A percentile compares a stretch with the other conserved stretches of the same genome.
Evolutionary conservation across 176 grass and related monocot genomes (phyloP).

Genomic region (Cymbopogon citratus): DNA sequence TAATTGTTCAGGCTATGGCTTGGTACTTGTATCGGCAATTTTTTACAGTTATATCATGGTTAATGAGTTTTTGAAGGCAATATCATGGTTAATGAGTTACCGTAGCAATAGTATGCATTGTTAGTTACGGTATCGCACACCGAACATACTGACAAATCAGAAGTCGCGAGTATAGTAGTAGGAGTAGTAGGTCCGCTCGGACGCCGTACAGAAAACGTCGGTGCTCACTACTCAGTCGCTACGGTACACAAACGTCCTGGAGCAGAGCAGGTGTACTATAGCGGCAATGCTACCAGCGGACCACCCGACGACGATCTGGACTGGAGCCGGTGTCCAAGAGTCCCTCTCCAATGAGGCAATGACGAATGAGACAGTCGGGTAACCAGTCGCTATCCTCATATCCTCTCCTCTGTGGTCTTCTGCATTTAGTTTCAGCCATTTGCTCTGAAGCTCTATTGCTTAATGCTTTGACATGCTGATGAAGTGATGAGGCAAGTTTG

Average conservation of each 20-base stretch:
- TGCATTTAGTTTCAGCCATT: too few relatives aligned
- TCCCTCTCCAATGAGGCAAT: not conserved
- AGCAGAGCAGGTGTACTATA: not conserved
- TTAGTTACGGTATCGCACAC: not conserved
- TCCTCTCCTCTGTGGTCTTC: not conserved
- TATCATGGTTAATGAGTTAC: too few relatives aligned
- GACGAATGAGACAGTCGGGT: not conserved
- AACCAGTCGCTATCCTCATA: not conserved
- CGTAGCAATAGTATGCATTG: too few relatives aligned
- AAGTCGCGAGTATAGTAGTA: too few relatives aligned
- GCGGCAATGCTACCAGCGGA: not conserved
- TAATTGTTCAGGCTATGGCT: too few relatives aligned
- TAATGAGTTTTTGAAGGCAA: too few relatives aligned
- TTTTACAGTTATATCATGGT: too few relatives aligned
- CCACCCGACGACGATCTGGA: not conserved
- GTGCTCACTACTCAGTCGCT: not conserved
- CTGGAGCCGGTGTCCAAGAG: not conserved
- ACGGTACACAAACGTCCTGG: not conserved
- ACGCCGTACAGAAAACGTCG: slow-evolving; percentile 17
- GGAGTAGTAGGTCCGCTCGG: not conserved
- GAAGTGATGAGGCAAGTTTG: too few relatives aligned
- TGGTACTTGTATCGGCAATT: too few relatives aligned
- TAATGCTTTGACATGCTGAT: too few relatives aligned
- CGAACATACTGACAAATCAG: not conserved
- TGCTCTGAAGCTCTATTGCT: not conserved